phyloP scores from a whole-genome alignment of 768 basidiomycete genomes.

The Galerina sulciceps region DNA sequence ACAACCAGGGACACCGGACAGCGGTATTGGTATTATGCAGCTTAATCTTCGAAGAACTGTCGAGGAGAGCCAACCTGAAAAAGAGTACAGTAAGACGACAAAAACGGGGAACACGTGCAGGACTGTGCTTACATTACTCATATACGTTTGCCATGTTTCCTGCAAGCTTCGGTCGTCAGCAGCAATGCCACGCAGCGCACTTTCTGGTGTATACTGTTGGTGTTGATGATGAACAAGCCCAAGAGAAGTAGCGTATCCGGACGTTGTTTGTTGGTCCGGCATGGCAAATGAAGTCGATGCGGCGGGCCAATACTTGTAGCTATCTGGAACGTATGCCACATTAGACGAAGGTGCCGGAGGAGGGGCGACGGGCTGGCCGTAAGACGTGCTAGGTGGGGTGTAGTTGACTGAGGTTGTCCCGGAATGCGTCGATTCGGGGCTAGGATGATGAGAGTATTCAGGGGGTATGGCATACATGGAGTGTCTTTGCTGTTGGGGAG shows the following conservation, averaged over 20 bases:
- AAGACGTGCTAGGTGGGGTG: constrained; percentile 17
- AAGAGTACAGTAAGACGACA: neutral
- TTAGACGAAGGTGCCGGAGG: constrained; percentile 2
- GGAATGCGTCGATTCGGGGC: constrained; percentile 15
- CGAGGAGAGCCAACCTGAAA: constrained; percentile 47
- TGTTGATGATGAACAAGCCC: constrained; percentile 26
- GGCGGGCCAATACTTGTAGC: constrained; percentile 37
- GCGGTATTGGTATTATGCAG: too few species aligned
- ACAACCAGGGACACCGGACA: too few species aligned
- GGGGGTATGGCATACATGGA: constrained; percentile 34
- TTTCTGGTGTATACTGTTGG: constrained; percentile 52
- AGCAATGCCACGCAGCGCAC: constrained; percentile 48
- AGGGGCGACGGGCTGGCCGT: constrained; percentile 4
- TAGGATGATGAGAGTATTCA: constrained; percentile 23
- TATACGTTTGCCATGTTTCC: constrained; percentile 75
- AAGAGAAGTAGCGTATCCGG: neutral
- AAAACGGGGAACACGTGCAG: neutral
- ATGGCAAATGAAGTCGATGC: constrained; percentile 28
- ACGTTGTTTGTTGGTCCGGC: constrained; percentile 20
- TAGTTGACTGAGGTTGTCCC: constrained; percentile 17
- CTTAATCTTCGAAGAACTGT: constrained; percentile 43
- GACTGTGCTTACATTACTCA: constrained; percentile 50
- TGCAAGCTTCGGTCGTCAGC: constrained; percentile 60
- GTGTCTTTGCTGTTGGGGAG: constrained; percentile 30
- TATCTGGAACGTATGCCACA: constrained; percentile 13